phyloP scores from a whole-genome alignment of 768 basidiomycete genomes.

The Agrocybe pediades region DNA sequence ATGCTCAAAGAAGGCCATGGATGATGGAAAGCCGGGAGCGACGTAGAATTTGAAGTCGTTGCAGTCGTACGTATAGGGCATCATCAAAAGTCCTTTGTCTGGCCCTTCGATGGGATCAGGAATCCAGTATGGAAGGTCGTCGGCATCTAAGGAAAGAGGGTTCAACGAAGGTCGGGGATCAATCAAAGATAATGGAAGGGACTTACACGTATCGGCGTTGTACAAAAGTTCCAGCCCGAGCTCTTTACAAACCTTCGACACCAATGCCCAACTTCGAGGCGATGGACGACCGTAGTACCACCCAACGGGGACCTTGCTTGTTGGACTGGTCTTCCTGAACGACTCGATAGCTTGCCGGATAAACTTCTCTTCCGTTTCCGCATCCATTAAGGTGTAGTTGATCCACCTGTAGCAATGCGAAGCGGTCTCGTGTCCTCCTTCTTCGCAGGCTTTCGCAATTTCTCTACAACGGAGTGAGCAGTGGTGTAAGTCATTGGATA shows the following conservation, averaged over 20 bases:
- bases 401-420: constrained; percentile 22
- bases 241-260: constrained; percentile 18
- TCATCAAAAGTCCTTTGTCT: constrained; percentile 10
- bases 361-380: constrained; percentile 13
- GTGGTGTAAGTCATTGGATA: not conserved
- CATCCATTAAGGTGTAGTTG: constrained; percentile 17
- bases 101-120: constrained; percentile 15
- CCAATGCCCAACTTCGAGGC: constrained; percentile 17
- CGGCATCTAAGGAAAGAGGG: constrained; percentile 9
- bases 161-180: not conserved
- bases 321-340: constrained; percentile 14
- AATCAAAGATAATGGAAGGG: not conserved
- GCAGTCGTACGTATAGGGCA: constrained; percentile 17
- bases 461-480: constrained; percentile 5
- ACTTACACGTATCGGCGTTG: constrained; percentile 16
- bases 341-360: constrained; percentile 17
- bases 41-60: constrained; percentile 21
- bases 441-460: constrained; percentile 16
- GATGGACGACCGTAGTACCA: constrained; percentile 21
- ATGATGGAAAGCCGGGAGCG: constrained; percentile 16
- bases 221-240: constrained; percentile 16
- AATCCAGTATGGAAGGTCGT: constrained; percentile 19
- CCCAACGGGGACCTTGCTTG: constrained; percentile 14
- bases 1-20: constrained; percentile 18
- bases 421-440: constrained; percentile 18